phyloP scores from a whole-genome alignment of 2,329 filamentous ascomycete species.

The Metarhizium album region DNA sequence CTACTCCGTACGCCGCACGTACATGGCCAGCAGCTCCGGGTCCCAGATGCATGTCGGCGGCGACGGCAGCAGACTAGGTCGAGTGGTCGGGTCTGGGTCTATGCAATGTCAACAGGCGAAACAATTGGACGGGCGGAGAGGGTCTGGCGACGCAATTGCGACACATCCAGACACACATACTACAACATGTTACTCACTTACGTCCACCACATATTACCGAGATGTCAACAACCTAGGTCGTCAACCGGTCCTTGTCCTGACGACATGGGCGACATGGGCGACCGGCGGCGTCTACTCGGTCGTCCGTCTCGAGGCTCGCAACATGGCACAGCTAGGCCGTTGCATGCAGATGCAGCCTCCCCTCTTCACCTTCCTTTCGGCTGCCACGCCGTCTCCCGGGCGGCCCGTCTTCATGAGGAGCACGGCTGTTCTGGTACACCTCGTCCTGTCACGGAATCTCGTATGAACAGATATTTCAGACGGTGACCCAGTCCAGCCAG shows the following conservation, averaged over 20 bases:
- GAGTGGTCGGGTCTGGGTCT: neutral
- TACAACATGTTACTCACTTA: neutral
- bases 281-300: neutral
- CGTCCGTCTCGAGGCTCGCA: neutral
- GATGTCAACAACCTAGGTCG: neutral
- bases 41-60: neutral
- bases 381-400: constrained; percentile 4
- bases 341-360: constrained; percentile 6
- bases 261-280: neutral
- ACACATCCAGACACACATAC: neutral
- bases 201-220: neutral
- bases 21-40: neutral
- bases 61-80: neutral
- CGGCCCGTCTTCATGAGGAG: constrained; percentile 6
- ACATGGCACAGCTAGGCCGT: neutral
- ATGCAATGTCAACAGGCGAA: neutral
- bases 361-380: constrained; percentile 2
- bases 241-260: neutral
- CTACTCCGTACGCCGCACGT: no score
- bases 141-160: neutral
- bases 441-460: neutral
- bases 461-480: neutral
- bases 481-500: neutral
- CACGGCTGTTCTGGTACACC: constrained; percentile 2
- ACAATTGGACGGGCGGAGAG: neutral